Conservation (phyloP, 176 grass and related monocot species). For the Neostapfia colusana region DNA sequence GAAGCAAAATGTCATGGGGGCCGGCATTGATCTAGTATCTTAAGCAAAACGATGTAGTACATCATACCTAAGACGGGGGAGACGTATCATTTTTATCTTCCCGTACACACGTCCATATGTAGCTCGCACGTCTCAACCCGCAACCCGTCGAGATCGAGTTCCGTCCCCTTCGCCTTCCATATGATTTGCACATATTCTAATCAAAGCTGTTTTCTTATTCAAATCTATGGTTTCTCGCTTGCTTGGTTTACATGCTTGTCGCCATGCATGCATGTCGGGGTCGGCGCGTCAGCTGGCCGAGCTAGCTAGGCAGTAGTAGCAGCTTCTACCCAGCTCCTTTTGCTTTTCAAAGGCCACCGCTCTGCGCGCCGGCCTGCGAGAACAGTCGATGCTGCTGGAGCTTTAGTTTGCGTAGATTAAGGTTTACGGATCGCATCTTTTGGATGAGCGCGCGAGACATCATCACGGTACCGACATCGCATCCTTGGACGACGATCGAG, state of each 20-base stretch:
- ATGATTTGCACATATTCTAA: neutral
- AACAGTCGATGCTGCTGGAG: neutral
- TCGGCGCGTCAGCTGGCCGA: neutral
- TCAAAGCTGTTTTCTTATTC: neutral
- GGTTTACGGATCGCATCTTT: slow-evolving; percentile 37
- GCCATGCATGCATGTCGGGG: neutral
- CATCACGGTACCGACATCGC: neutral
- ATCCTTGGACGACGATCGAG: slow-evolving; percentile 35
- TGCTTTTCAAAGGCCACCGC: neutral
- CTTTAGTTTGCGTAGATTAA: slow-evolving; percentile 38
- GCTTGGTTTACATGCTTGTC: slow-evolving; percentile 28
- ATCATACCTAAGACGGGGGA: too few relatives aligned
- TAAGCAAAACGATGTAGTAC: too few relatives aligned
- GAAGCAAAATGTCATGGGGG: too few relatives aligned
- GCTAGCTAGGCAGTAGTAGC: neutral
- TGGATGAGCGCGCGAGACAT: slow-evolving; percentile 2
- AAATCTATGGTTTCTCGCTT: neutral
- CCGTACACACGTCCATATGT: neutral
- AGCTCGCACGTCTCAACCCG: neutral
- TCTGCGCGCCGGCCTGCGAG: neutral
- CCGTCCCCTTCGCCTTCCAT: neutral
- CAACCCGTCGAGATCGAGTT: neutral
- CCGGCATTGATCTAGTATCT: too few relatives aligned
- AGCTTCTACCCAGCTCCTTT: too few relatives aligned
- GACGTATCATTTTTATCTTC: too few relatives aligned